Conservation (phyloP, 2,329 filamentous ascomycete genomes). For the Myriangium duriaei region DNA sequence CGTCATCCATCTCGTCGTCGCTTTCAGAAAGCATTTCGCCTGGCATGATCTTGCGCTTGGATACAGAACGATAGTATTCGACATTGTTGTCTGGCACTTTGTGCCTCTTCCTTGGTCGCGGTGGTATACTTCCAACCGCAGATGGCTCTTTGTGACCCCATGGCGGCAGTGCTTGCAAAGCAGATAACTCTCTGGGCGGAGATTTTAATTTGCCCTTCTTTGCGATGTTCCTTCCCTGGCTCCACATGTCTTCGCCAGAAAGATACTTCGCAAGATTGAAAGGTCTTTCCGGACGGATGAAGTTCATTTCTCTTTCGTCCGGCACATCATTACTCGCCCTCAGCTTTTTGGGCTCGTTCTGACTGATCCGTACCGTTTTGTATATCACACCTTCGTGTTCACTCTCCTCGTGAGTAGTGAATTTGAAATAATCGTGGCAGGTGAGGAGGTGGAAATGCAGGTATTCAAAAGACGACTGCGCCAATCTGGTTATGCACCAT, state of each 20-base stretch:
- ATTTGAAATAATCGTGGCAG: slow-evolving; percentile 25
- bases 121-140: slow-evolving; percentile 15
- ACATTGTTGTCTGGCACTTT: slow-evolving; percentile 26
- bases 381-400: slow-evolving; percentile 13
- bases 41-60: slow-evolving; percentile 26
- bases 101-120: slow-evolving; percentile 18
- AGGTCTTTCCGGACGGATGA: slow-evolving; percentile 22
- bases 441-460: slow-evolving; percentile 25
- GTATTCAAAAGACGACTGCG: slow-evolving; percentile 17
- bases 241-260: slow-evolving; percentile 23
- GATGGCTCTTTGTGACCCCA: slow-evolving; percentile 7
- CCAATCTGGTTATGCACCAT: slow-evolving; percentile 14
- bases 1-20: slow-evolving; percentile 29
- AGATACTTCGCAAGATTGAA: slow-evolving; percentile 27
- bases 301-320: slow-evolving; percentile 20
- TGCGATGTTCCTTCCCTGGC: slow-evolving; percentile 11
- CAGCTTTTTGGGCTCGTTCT: slow-evolving; percentile 10
- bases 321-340: slow-evolving; percentile 18
- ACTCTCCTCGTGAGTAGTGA: slow-evolving; percentile 14
- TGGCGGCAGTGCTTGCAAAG: neutral
- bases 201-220: neutral
- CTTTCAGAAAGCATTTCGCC: slow-evolving; percentile 31
- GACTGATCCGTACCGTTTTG: slow-evolving; percentile 11
- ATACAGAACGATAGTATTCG: slow-evolving; percentile 28
- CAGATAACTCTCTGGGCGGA: neutral